Base-by-base conservation (phyloP, 2,329 filamentous ascomycete genomes). In the Rosellinia necatrix region DNA sequence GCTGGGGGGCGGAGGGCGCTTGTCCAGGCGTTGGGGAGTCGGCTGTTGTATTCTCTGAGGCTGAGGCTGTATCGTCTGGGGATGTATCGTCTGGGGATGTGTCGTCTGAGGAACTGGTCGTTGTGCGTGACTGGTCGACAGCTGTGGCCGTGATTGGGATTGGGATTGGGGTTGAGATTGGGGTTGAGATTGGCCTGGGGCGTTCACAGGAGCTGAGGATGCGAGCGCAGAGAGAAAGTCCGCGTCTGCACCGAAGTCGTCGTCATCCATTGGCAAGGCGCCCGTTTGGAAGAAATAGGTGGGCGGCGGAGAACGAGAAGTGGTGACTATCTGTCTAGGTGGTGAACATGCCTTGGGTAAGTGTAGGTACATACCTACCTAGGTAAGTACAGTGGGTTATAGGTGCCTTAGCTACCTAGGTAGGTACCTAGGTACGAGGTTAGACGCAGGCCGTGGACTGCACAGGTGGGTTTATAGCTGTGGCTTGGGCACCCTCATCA, bases 11-110 rank as follows among this genome's bases (percentile, higher is more conserved):
- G 78, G n/a, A n/a, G n/a, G 78, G 53, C 75, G 75, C 58, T 73
- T 78, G 64, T 84, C 81, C 30, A 87, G 74, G 6, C 79, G 77
- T 64, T 87, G 84, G 1, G 84, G 82, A 12, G 71, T 80, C 57
- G 73, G 63, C 60, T 78, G 76, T 59, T 77, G 74, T 60, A 78
- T 74, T 54, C 66, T 75, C 58, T 72, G 75, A n/a, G 79, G 71
- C n/a, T n/a, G n/a, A n/a, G n/a, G 78, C 53, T 75, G 75, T 58
- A 73, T 78, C 64, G 84, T 81, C 30, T 87, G 74, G 6, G 78
- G 77, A 63, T 87, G 84, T 1, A 84, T 82, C 12, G 71, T 80
- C 57, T 72, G 63, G 60, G 78, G 76, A 58, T 77, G 74, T 60
- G 77, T 74, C 54, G 66, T 75, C 58, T 72, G 75, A n/a, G 79